Conservation (phyloP, 176 grass and related monocot genomes). For the Ananas comosus region DNA sequence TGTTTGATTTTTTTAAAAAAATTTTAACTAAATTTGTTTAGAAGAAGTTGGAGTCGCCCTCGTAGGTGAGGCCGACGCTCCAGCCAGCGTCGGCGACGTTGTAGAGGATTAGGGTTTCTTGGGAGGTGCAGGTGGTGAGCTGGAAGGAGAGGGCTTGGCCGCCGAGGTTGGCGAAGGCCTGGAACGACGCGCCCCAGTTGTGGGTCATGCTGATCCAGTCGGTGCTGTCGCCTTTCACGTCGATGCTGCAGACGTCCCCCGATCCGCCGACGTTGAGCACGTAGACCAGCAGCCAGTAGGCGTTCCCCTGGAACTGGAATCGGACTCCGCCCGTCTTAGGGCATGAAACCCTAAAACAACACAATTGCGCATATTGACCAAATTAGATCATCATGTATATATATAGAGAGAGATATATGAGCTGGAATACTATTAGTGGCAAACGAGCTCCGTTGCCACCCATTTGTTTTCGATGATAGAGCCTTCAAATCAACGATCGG, state of each 20-base stretch:
- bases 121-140: slow-evolving; percentile 28
- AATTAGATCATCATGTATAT: no score
- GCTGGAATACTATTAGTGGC: no score
- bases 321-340: slow-evolving; percentile 24
- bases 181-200: slow-evolving; percentile 54
- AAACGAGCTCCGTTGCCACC: no score
- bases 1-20: no score
- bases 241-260: slow-evolving; percentile 32
- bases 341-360: slow-evolving; percentile 39
- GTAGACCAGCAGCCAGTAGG: slow-evolving; percentile 50
- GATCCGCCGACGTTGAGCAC: slow-evolving; percentile 46
- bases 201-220: slow-evolving; percentile 23
- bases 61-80: slow-evolving; percentile 40
- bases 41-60: slow-evolving; percentile 49
- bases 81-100: slow-evolving; percentile 41
- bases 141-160: slow-evolving; percentile 28
- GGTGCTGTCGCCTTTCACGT: slow-evolving; percentile 14
- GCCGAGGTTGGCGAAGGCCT: slow-evolving; percentile 34
- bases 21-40: slow-evolving; percentile 3
- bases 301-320: slow-evolving; percentile 53
- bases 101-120: slow-evolving; percentile 25
- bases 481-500: no score
- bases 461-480: no score
- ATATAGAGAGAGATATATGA: no score
- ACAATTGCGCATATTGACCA: no score